Percentiles rank a stretch among this genome's conserved stretches.
Evolutionary conservation across 257 asterid species (phyloP).

Genomic region (Solanum sitiens): DNA sequence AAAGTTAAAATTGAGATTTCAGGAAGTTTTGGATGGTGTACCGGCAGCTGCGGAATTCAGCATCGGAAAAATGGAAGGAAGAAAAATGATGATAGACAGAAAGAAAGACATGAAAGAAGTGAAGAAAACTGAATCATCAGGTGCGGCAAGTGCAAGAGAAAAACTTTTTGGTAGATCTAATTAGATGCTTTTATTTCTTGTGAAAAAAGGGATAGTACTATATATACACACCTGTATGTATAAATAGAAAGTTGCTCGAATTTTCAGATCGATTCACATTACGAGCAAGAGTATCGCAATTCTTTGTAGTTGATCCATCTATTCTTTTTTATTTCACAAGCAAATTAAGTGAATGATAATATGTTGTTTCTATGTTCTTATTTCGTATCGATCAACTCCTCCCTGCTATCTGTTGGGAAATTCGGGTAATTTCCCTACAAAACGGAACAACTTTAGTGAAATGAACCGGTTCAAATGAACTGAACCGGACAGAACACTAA

Average conservation of each 20-base stretch:
- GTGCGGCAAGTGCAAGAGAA: background rate
- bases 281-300: background rate
- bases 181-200: background rate
- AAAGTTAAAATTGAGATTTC: background rate
- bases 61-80: constrained; percentile 9
- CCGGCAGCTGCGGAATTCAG: background rate
- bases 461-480: too few species aligned
- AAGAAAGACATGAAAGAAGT: background rate
- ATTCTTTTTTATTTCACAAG: background rate
- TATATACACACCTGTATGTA: constrained; percentile 15
- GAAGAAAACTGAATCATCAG: background rate
- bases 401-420: too few species aligned
- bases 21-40: constrained; percentile 14
- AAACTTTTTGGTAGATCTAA: background rate
- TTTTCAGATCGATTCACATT: background rate
- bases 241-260: constrained; percentile 3
- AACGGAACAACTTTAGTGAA: too few species aligned
- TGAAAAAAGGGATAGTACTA: background rate
- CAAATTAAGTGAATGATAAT: background rate
- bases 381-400: background rate
- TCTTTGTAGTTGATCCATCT: background rate
- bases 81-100: constrained; percentile 20
- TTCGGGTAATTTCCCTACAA: too few species aligned
- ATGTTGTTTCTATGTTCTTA: background rate
- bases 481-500: too few species aligned